A percentile compares a stretch with the other conserved stretches of the same genome.
These are phyloP conservation scores for Chlamydomonas schloesseri DNA, from an alignment of 139 green algal species.

Conservation along the genomic window DNA sequence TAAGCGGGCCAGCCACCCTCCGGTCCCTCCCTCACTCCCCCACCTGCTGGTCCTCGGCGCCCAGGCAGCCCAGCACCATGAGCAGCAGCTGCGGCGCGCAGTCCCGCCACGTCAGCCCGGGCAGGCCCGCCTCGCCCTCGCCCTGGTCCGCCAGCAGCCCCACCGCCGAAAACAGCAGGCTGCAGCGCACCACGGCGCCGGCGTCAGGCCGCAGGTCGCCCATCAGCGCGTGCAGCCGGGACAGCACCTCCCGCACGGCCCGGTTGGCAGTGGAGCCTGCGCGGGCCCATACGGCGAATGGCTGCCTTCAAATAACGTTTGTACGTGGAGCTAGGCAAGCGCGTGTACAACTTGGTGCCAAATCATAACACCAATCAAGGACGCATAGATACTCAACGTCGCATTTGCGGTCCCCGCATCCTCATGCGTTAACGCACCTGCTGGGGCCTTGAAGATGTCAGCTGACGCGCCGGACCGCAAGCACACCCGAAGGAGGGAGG, in stretches of 20 bases:
- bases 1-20: too few relatives aligned
- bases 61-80: slow-evolving; percentile 47
- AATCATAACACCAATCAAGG: too few relatives aligned
- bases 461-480: not conserved
- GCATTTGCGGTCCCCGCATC: too few relatives aligned
- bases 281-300: not conserved
- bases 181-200: not conserved
- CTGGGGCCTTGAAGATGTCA: not conserved
- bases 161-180: slow-evolving; percentile 17
- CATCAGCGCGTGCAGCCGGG: not conserved
- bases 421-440: not conserved
- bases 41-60: not conserved
- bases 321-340: not conserved
- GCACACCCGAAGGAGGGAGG: not conserved
- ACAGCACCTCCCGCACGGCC: not conserved
- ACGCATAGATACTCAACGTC: too few relatives aligned
- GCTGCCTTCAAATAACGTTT: not conserved
- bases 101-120: slow-evolving; percentile 12
- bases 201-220: not conserved
- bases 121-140: not conserved
- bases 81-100: not conserved
- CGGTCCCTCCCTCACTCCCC: too few relatives aligned
- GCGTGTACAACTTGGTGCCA: not conserved
- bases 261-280: too few relatives aligned
- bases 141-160: not conserved